Evolutionary conservation across 345 rosid species (phyloP).

Genomic region (Pugionium dolabratum): DNA sequence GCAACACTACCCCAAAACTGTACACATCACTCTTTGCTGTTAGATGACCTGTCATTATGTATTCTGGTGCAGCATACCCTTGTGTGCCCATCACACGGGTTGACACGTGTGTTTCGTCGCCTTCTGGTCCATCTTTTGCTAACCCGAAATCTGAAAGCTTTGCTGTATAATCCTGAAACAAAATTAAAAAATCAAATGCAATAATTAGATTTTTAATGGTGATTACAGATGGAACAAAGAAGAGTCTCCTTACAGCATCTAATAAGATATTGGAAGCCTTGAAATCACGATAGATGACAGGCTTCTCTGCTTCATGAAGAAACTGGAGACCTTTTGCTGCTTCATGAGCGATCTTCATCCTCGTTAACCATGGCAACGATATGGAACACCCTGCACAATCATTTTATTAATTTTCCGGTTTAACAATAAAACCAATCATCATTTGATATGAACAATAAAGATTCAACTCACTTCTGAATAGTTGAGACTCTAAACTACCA

Average conservation of each 20-base stretch:
- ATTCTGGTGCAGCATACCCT: slow-evolving; percentile 92
- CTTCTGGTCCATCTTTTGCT: slow-evolving; percentile 91
- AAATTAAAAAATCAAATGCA: neutral
- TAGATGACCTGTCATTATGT: slow-evolving; percentile 87
- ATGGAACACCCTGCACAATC: too few species aligned
- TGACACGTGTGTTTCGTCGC: slow-evolving; percentile 83
- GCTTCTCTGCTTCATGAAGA: slow-evolving; percentile 80
- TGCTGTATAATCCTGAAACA: slow-evolving; percentile 64
- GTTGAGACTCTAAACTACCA: slow-evolving; percentile 86
- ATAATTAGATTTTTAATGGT: neutral
- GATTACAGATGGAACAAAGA: too few species aligned
- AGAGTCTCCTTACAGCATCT: slow-evolving; percentile 53
- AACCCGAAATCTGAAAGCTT: slow-evolving; percentile 88
- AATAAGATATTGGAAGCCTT: slow-evolving; percentile 47
- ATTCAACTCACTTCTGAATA: slow-evolving; percentile 64
- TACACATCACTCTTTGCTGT: slow-evolving; percentile 74
- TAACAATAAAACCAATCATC: too few species aligned
- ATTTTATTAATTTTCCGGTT: too few species aligned
- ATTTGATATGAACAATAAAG: too few species aligned
- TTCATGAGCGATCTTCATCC: slow-evolving; percentile 47
- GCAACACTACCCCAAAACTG: slow-evolving; percentile 67
- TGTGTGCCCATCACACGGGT: slow-evolving; percentile 92
- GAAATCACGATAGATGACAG: too few species aligned
- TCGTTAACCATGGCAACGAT: slow-evolving; percentile 45
- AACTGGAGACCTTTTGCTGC: slow-evolving; percentile 86